Evolutionary conservation across 257 asterid species (phyloP).

Genomic region (Jacaranda mimosifolia): DNA sequence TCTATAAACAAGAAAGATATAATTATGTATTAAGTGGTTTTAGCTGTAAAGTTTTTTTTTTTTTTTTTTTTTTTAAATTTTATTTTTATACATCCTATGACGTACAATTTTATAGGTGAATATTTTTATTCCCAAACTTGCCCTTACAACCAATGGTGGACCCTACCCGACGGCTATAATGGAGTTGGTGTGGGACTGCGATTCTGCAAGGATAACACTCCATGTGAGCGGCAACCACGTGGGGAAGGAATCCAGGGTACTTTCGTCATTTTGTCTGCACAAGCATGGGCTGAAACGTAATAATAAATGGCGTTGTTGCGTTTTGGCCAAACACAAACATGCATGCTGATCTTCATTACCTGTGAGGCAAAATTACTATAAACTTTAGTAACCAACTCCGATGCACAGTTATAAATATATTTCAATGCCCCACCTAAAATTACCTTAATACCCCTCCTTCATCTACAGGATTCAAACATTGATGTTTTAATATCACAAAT

Average conservation of each 20-base stretch:
- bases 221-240: constrained; percentile 8
- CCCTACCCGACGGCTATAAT: constrained; percentile 28
- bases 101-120: not conserved
- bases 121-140: not conserved
- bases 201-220: not conserved
- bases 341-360: not conserved
- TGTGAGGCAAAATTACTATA: not conserved
- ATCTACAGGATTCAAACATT: not conserved
- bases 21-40: too few relatives aligned
- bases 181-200: constrained; percentile 18
- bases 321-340: constrained; percentile 5
- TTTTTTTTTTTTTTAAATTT: too few relatives aligned
- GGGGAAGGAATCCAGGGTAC: constrained; percentile 8
- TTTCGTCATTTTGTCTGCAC: constrained; percentile 21
- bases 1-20: too few relatives aligned
- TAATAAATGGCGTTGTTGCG: constrained; percentile 2
- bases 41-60: too few relatives aligned
- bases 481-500: too few relatives aligned
- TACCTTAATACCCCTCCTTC: not conserved
- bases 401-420: not conserved
- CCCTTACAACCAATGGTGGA: not conserved
- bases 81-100: not conserved
- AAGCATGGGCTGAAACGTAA: not conserved
- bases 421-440: not conserved
- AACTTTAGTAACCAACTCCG: not conserved